Conservation (phyloP, 2,329 filamentous ascomycete species). For the Didymella lethalis region DNA sequence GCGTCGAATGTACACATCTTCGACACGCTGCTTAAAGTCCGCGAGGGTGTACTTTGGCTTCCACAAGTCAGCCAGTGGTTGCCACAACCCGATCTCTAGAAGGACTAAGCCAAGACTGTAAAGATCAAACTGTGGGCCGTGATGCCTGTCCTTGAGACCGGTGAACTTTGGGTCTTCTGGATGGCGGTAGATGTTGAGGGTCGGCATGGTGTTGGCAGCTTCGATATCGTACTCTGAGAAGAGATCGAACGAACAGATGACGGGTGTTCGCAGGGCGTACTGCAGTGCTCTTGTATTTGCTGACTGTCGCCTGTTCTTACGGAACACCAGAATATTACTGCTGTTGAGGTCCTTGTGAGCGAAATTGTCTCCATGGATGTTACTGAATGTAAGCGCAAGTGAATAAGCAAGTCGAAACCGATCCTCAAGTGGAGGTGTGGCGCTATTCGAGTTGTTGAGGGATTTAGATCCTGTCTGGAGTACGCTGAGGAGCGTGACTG, state of each 20-base stretch:
- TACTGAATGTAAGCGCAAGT: conserved; percentile 74
- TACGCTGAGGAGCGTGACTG: conserved; percentile 57
- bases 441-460: conserved; percentile 51
- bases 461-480: conserved; percentile 57
- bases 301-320: conserved; percentile 56
- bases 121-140: conserved; percentile 63
- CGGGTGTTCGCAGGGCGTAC: conserved; percentile 70
- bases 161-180: conserved; percentile 60
- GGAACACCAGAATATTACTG: conserved; percentile 72
- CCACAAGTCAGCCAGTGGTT: conserved; percentile 66
- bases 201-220: conserved; percentile 49
- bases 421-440: conserved; percentile 68
- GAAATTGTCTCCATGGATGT: conserved; percentile 73
- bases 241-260: conserved; percentile 77
- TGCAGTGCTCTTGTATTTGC: conserved; percentile 51
- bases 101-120: conserved; percentile 78
- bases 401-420: conserved; percentile 79
- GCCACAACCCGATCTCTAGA: conserved; percentile 79
- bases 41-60: conserved; percentile 67
- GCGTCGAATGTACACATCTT: conserved; percentile 69
- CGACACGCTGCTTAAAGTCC: conserved; percentile 70
- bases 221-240: conserved; percentile 68
- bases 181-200: conserved; percentile 71
- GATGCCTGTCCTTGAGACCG: conserved; percentile 36
- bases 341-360: conserved; percentile 75